These are phyloP conservation scores for Naematelia encephala DNA, from an alignment of 768 basidiomycete genomes.

Conservation along the genomic window DNA sequence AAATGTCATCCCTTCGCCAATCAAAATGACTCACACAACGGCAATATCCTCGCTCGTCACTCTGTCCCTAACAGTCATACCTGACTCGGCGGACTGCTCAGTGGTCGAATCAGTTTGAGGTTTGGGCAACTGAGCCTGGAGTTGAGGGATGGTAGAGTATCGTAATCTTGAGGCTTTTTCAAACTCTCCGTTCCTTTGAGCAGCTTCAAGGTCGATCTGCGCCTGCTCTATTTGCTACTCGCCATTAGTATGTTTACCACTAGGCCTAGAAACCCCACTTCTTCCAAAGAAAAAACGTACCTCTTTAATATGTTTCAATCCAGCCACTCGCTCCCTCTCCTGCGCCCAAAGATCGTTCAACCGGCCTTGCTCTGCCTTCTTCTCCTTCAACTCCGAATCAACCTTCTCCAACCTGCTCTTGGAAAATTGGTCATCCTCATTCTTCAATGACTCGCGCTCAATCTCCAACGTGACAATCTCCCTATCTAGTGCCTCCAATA, in stretches of 20 bases:
- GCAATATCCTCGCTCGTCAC: slow-evolving; percentile 88
- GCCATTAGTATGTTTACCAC: slow-evolving; percentile 51
- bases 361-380: slow-evolving; percentile 62
- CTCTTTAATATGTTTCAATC: slow-evolving; percentile 49
- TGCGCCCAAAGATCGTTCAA: slow-evolving; percentile 67
- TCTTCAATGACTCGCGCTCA: slow-evolving; percentile 82
- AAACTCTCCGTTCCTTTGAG: slow-evolving; percentile 82
- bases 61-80: slow-evolving; percentile 73
- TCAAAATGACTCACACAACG: slow-evolving; percentile 55
- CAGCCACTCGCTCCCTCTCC: slow-evolving; percentile 50
- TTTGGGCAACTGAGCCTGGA: slow-evolving; percentile 67
- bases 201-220: slow-evolving; percentile 79
- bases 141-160: slow-evolving; percentile 77
- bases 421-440: slow-evolving; percentile 79
- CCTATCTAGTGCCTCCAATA: slow-evolving; percentile 74
- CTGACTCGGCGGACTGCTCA: slow-evolving; percentile 56
- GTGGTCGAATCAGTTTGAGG: slow-evolving; percentile 54
- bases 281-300: too few species aligned
- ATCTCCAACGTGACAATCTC: slow-evolving; percentile 84
- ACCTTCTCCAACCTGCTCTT: slow-evolving; percentile 68
- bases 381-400: slow-evolving; percentile 61
- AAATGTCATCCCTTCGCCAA: background rate
- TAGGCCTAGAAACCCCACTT: background rate
- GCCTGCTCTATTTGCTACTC: slow-evolving; percentile 73
- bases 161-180: slow-evolving; percentile 79